Evolutionary conservation across 1,139 yeast species (phyloP), one percentile per base, ranked within the genome.

Genomic region (Scheffersomyces titani): DNA sequence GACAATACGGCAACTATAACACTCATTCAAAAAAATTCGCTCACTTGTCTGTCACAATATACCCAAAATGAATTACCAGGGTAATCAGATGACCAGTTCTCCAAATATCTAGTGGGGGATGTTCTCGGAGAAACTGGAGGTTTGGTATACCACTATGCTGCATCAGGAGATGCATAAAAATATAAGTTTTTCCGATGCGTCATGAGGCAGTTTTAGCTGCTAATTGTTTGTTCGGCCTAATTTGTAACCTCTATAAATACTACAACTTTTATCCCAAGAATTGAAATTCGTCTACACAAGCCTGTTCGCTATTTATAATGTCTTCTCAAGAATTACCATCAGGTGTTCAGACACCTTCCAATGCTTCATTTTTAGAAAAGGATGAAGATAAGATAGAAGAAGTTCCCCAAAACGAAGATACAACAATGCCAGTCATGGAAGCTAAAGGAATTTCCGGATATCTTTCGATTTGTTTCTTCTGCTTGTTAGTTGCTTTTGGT

Each of bases 401-500:
- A 48, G 47, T 52, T 20, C 62, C 62, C 18, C 47, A 50, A 19
- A 45, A 56, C 44, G 54, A 57, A 20, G 58, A 61, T 36, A 56
- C 57, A 49, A 48, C 51, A 46, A 54, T 61, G 45, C 70, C 70
- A n/a, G 56, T 55, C 3, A 62, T 74, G 56, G 75, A 76, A 6
- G 71, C 72, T 50, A 73, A 70, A 58, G 56, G 69, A 19, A 60
- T 65, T 57, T 70, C 66, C 50, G 78, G 74, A 55, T 72, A 76
- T 63, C 51, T 74, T 47, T 60, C 71, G 47, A 74, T 75, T 48
- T 69, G 73, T 50, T 59, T 76, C 56, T 76, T 76, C 68, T 77
- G 82, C 67, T 64, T 64, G 22, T 65, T 80, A 47, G 75, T 82
- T 47, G 84, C 91, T 3, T 80, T 86, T 60, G 88, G 90, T 50